A percentile compares a stretch with the other conserved stretches of the same genome.
These are phyloP conservation scores for Fusarium brachygibbosum DNA, from an alignment of 2,329 filamentous ascomycete species.

Conservation along the genomic window DNA sequence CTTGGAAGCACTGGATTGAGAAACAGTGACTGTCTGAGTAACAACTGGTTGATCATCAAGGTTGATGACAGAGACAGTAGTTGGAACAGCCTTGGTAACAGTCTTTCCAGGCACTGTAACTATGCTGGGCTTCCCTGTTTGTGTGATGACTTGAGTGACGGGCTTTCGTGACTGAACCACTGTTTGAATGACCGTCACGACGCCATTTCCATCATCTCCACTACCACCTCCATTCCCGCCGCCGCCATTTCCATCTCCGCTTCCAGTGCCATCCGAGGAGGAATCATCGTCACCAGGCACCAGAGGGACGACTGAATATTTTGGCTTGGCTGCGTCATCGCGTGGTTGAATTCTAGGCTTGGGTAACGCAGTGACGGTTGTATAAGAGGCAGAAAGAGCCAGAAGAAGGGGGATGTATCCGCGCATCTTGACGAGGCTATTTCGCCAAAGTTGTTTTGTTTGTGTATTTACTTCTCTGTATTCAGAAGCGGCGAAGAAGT, in stretches of 20 bases:
- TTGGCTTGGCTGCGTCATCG: slow-evolving; percentile 47
- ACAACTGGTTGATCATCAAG: slow-evolving; percentile 38
- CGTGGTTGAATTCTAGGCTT: slow-evolving; percentile 45
- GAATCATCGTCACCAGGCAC: slow-evolving; percentile 51
- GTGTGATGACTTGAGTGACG: slow-evolving; percentile 48
- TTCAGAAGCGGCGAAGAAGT: background rate
- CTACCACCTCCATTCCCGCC: slow-evolving; percentile 29
- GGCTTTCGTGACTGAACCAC: slow-evolving; percentile 46
- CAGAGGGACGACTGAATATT: slow-evolving; percentile 58
- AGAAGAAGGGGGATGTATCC: slow-evolving; percentile 49
- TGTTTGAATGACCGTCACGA: slow-evolving; percentile 55
- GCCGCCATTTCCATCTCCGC: slow-evolving; percentile 35
- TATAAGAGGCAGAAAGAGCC: slow-evolving; percentile 50
- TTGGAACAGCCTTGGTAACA: slow-evolving; percentile 49
- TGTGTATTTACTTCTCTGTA: background rate
- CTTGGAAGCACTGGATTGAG: slow-evolving; percentile 25
- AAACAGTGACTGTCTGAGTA: slow-evolving; percentile 49
- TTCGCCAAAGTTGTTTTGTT: slow-evolving; percentile 15
- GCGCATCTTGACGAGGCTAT: slow-evolving; percentile 50
- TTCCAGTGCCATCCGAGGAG: slow-evolving; percentile 39
- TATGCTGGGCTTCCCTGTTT: slow-evolving; percentile 47
- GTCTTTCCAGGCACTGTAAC: slow-evolving; percentile 47
- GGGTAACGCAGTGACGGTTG: slow-evolving; percentile 50
- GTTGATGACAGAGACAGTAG: slow-evolving; percentile 53
- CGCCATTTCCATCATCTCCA: slow-evolving; percentile 36